These are phyloP conservation scores for Ascochyta viciae-villosae DNA, from an alignment of 2,329 filamentous ascomycete species.

Conservation along the genomic window DNA sequence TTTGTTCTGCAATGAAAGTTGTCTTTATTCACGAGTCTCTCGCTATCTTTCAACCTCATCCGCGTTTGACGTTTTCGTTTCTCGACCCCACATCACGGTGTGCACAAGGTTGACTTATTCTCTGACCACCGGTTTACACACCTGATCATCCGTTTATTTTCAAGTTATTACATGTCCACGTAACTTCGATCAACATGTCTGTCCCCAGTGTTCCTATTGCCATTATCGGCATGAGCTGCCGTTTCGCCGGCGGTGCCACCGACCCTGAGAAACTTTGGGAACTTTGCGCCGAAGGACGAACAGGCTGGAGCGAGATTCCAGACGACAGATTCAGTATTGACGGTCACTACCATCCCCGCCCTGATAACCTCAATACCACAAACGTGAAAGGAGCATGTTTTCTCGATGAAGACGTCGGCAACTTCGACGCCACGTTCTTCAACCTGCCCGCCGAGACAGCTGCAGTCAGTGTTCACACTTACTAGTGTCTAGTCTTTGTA, in stretches of 20 bases:
- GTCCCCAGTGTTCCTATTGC: constrained; percentile 22
- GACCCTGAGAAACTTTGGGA: constrained; percentile 45
- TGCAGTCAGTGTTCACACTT: constrained; percentile 9
- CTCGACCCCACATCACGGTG: background rate
- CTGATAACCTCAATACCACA: too few relatives aligned
- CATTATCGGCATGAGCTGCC: constrained; percentile 47
- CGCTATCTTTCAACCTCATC: background rate
- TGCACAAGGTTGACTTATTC: background rate
- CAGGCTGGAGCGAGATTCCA: constrained; percentile 42
- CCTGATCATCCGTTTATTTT: background rate
- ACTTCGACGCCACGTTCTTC: constrained; percentile 46
- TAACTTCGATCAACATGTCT: background rate
- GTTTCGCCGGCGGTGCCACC: constrained; percentile 36
- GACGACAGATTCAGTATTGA: constrained; percentile 27
- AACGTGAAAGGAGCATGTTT: too few relatives aligned
- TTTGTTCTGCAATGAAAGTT: too few relatives aligned
- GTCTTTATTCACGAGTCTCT: too few relatives aligned
- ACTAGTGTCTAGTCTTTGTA: too few relatives aligned
- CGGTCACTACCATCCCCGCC: constrained; percentile 20
- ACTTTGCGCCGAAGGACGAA: constrained; percentile 36
- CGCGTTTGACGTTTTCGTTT: background rate
- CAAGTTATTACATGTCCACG: background rate
- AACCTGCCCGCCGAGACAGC: constrained; percentile 27
- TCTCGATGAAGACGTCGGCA: constrained; percentile 16
- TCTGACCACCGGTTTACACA: too few relatives aligned